phyloP scores from a whole-genome alignment of 75 land plant species.

The Chamaecyparis obtusa region DNA sequence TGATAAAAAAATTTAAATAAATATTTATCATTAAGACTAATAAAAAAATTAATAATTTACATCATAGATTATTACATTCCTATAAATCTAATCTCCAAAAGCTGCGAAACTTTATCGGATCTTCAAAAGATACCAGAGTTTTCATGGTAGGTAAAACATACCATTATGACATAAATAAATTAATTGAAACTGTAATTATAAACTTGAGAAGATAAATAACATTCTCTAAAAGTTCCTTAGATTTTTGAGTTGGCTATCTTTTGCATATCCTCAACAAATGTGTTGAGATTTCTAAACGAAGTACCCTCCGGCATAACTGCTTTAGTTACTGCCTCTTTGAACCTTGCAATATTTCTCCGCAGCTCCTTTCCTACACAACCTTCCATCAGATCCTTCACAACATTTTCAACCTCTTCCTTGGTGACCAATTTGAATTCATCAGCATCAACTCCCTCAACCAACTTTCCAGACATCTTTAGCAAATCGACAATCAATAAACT shows the following conservation, averaged over 20 bases:
- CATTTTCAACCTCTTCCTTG: slow-evolving; percentile 5
- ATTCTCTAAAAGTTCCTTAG: too few relatives aligned
- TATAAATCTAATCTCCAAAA: too few relatives aligned
- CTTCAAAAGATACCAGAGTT: too few relatives aligned
- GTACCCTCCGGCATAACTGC: neutral
- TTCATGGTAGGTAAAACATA: too few relatives aligned
- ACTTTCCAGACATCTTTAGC: slow-evolving; percentile 19
- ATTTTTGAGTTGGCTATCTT: neutral
- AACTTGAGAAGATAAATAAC: too few relatives aligned
- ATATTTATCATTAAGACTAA: too few relatives aligned
- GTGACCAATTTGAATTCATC: neutral
- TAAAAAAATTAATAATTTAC: too few relatives aligned
- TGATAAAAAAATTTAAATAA: too few relatives aligned
- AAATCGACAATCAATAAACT: slow-evolving; percentile 16
- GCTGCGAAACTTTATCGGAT: too few relatives aligned
- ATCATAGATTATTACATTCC: too few relatives aligned
- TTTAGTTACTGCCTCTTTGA: neutral
- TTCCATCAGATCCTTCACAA: neutral
- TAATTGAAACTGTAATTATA: too few relatives aligned
- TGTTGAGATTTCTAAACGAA: neutral
- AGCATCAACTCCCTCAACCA: neutral
- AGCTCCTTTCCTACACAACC: neutral
- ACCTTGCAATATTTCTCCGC: neutral
- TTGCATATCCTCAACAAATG: neutral
- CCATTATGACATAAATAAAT: too few relatives aligned